Evolutionary conservation across 371 early-diverging fungal genomes (phyloP).

Genomic region (Saksenaea vasiformis): DNA sequence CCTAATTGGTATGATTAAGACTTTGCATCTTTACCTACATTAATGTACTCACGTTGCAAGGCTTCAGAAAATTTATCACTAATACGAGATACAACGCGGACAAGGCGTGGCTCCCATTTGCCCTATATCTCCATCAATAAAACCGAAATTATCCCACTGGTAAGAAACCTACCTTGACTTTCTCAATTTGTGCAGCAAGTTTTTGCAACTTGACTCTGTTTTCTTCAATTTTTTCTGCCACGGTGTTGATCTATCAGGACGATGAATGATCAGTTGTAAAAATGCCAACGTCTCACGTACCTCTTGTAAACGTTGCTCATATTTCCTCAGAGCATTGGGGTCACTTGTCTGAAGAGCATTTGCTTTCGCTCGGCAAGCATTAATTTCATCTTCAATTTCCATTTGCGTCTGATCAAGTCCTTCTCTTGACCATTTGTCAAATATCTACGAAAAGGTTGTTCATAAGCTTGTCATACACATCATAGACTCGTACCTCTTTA

Average conservation of each 20-base stretch:
- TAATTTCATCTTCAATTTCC: constrained; percentile 52
- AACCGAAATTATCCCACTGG: background rate
- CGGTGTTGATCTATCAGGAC: constrained; percentile 23
- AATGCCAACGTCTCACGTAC: no score
- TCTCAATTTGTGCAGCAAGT: constrained; percentile 33
- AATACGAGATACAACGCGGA: constrained; percentile 59
- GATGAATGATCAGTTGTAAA: no score
- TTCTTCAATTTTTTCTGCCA: constrained; percentile 32
- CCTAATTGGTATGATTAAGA: constrained; percentile 21
- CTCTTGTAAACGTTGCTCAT: constrained; percentile 57
- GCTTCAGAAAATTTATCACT: constrained; percentile 71
- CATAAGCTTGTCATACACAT: background rate
- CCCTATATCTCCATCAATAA: constrained; percentile 27
- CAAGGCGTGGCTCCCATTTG: constrained; percentile 73
- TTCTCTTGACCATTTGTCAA: constrained; percentile 33
- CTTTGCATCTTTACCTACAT: background rate
- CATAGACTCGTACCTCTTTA: constrained; percentile 39
- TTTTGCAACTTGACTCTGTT: constrained; percentile 28
- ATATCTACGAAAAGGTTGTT: constrained; percentile 14
- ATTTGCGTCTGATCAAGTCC: constrained; percentile 33
- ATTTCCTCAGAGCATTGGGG: constrained; percentile 65
- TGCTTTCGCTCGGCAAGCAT: constrained; percentile 51
- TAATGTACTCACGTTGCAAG: constrained; percentile 57
- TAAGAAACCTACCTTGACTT: constrained; percentile 28
- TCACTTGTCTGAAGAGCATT: constrained; percentile 48